A percentile compares a stretch with the other conserved stretches of the same genome.
Evolutionary conservation across 176 grass and related monocot species (phyloP).

Genomic region (Alloteropsis semialata): DNA sequence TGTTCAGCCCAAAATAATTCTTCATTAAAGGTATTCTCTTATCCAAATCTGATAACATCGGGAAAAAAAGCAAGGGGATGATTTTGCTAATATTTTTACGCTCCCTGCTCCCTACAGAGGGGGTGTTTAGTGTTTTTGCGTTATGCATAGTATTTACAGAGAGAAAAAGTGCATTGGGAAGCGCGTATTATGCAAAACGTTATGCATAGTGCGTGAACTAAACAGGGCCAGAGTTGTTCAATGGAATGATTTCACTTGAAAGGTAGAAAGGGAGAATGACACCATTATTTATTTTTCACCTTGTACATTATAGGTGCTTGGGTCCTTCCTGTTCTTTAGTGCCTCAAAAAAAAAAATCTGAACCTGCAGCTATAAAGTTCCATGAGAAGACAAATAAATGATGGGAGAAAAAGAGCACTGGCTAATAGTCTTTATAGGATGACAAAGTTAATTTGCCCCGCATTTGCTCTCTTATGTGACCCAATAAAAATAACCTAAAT

Average conservation of each 20-base stretch:
- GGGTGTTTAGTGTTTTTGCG: no score
- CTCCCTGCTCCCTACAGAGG: background rate
- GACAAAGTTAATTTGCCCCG: no score
- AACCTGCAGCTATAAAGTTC: conserved; percentile 38
- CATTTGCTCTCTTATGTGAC: no score
- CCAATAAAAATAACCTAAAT: no score
- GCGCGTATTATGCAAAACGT: no score
- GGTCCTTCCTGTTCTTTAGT: conserved; percentile 84
- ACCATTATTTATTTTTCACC: conserved; percentile 46
- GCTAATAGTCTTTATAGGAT: no score
- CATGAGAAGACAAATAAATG: no score
- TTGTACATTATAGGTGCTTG: conserved; percentile 76
- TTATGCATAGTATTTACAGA: no score
- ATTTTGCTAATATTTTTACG: background rate
- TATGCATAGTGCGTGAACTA: no score
- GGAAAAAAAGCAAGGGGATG: background rate
- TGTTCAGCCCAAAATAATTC: no score
- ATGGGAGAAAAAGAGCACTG: no score
- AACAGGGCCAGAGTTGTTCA: background rate
- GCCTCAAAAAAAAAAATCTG: conserved; percentile 87
- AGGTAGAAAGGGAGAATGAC: background rate
- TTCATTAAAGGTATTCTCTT: conserved; percentile 53
- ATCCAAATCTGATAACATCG: conserved; percentile 67
- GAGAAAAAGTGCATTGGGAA: no score
- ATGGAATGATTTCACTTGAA: background rate